Evolutionary conservation across 140 eudicot genomes (phyloP), one percentile per base, ranked within the genome.

Genomic region (Flaveria floridana): DNA sequence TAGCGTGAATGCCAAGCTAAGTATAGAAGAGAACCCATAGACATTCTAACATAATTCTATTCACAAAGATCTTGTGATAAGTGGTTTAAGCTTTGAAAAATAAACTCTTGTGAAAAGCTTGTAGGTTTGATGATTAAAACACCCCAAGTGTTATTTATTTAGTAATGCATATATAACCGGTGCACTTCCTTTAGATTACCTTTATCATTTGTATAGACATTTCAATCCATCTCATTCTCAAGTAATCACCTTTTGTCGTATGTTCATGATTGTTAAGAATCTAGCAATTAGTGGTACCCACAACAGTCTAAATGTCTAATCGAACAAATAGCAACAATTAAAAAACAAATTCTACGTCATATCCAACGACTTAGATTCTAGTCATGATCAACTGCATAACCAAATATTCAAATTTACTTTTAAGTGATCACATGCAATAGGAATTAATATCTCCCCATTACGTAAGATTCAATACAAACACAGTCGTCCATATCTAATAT

Each of bases 251-350:
- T 53, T 30, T 53, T 53, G 9, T 4, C 20, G 4, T 18, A 71
- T 5, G 50, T 34, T 51, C 65, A 52, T 28, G 50, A 39, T 26
- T 50, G 46, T 71, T 16, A 71, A 71, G 50, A 52, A 52, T 71
- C 64, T 71, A 16, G 26, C 65, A 52, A 51, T 19, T 26, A 52
- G 65, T 52, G 48, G 18, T 19, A 71, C 51, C 75, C 47, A 28
- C 75, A 26, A 10, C 30, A 30, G 47, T 71, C 28, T 42, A n/a
- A 52, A 26, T n/a, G 63, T 71, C 28, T 21, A n/a, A 52, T 9
- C 3, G 50, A 52, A 71, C 51, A 71, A 51, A 15, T n/a, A 42
- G 19, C 7, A 2, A 39, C 65, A 21, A 21, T 21, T 21, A 21
- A 21, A 21, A 21, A 21, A 71, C 48, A 14, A 52, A 0, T 70